These are phyloP conservation scores for Fusarium chuoi DNA, from an alignment of 2,329 filamentous ascomycete species.

Conservation along the genomic window DNA sequence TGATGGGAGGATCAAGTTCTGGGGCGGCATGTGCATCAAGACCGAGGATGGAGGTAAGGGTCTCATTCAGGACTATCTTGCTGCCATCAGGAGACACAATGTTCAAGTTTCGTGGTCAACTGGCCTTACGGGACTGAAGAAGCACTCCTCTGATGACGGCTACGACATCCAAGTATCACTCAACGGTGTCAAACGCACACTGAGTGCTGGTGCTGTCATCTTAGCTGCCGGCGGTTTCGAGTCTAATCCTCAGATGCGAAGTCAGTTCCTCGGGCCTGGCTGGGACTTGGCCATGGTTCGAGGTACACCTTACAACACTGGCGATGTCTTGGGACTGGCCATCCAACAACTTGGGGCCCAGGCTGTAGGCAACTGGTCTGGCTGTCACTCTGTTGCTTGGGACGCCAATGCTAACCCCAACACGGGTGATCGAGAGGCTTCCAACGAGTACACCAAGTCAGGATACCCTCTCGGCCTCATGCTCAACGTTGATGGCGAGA, in stretches of 20 bases:
- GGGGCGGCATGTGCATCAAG: slow-evolving; percentile 14
- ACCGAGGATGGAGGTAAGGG: slow-evolving; percentile 15
- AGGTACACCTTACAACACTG: slow-evolving; percentile 40
- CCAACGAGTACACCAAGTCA: slow-evolving; percentile 20
- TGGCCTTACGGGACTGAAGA: background rate
- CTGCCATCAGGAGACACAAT: background rate
- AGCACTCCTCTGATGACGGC: background rate
- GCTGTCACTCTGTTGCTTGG: slow-evolving; percentile 9
- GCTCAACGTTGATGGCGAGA: slow-evolving; percentile 3
- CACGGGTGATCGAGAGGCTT: slow-evolving; percentile 6
- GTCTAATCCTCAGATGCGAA: slow-evolving; percentile 66
- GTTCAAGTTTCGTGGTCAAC: slow-evolving; percentile 10
- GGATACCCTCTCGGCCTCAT: slow-evolving; percentile 17
- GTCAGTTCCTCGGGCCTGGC: slow-evolving; percentile 58
- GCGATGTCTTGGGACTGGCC: background rate
- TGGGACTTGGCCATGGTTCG: slow-evolving; percentile 41
- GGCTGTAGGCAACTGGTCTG: slow-evolving; percentile 9
- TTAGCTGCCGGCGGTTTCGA: slow-evolving; percentile 15
- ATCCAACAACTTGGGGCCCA: slow-evolving; percentile 1
- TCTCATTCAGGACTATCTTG: slow-evolving; percentile 13
- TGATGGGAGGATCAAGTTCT: slow-evolving; percentile 11
- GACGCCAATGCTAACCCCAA: slow-evolving; percentile 17
- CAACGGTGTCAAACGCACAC: fast-evolving
- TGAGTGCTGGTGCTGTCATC: background rate
- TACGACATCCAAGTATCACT: background rate